Base-by-base conservation (phyloP, 164 flowering plant genomes). In the Magnolia officinalis region DNA sequence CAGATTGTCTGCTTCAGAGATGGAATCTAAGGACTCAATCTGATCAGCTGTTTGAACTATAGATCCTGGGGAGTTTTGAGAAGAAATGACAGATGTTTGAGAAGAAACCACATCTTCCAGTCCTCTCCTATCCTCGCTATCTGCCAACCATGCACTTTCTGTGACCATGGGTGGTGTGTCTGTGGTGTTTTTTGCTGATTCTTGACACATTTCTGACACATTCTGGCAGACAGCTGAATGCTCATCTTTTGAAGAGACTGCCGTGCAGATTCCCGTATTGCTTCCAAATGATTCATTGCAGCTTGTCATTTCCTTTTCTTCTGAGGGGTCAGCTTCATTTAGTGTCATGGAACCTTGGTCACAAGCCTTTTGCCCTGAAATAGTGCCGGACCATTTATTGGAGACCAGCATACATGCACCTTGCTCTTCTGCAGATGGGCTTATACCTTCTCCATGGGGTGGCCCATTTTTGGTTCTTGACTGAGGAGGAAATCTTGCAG, bases 1-100 rank as follows among this genome's bases (percentile, higher is more conserved):
- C 65, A 73, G 78, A 72, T 85, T 87, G 75, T 88, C 92, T 77
- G 79, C 83, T 81, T 89, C 91, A 55, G 89, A 87, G 71, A 86
- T 86, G 82, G 90, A 88, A 18, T 84, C 90, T 58, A 90, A 85
- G 6, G 88, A 88, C 81, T 80, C 81, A 64, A 79, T 66, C 64
- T 81, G 84, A 80, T 82, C 87, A 78, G 50, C 31, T 13, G 68
- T 77, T 72, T 83, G 86, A 50, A 77, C 37, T 19, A 79, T 65
- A 45, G 77, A 84, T 45, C 86, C 87, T 50, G 61, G 24, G 19
- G 79, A 80, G 55, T 74, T 63, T 68, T 81, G 85, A 69, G 82
- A 77, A 51, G 81, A 79, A 76, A 73, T 63, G 64, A 77, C 73
- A 24, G 91, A 88, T 70, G 76, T 86, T 77, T 87, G 89, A 8